Base-by-base conservation (phyloP, 2,329 filamentous ascomycete genomes). In the Endoconidiophora polonica region DNA sequence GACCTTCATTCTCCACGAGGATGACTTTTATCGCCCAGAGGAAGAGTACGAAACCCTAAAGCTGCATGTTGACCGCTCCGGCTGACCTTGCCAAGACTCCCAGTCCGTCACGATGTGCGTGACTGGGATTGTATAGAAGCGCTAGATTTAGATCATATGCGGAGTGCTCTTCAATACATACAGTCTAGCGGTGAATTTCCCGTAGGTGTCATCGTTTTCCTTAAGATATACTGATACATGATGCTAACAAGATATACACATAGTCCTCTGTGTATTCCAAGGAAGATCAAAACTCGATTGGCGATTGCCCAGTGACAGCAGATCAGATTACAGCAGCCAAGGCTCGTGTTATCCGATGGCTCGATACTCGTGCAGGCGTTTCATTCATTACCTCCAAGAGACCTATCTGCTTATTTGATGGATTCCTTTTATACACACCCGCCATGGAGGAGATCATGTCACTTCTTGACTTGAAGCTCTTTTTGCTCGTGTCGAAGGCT, bases 41-140 rank as follows among this genome's bases (percentile, higher is more conserved):
- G 66, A 73, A 26, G 73, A 86, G 74, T 85, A 59, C 60, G 72
- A 65, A 7, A 16, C 36, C 42, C 18, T 39, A 9, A 22, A 10
- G 23, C 7, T 37, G 18, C 26, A 18, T 18, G 16, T 18, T 18
- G 16, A 23, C 22, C n/a, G 14, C 4, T 22, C 22, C 3, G 22
- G 29, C 44, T 48, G 20, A 36, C 23, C 24, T 12, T 16, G 20
- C 4, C 1, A 22, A 56, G 50, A 20, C 37, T 56, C 5, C 55
- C 55, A 16, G 42, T 50, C 2, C 49, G 38, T 55, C 59, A 79
- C 53, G 77, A 73, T 12, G 67, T 94, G 10, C 70, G 83, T 55
- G 88, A 98, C 66, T 96, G 91, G 90, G 91, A 98, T 64, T 94
- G 88, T 58, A 70, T 85, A 14, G 83, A 81, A 55, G 74, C 88